Conservation (phyloP, 345 rosid genomes). For the Pseudoturritis turrita region DNA sequence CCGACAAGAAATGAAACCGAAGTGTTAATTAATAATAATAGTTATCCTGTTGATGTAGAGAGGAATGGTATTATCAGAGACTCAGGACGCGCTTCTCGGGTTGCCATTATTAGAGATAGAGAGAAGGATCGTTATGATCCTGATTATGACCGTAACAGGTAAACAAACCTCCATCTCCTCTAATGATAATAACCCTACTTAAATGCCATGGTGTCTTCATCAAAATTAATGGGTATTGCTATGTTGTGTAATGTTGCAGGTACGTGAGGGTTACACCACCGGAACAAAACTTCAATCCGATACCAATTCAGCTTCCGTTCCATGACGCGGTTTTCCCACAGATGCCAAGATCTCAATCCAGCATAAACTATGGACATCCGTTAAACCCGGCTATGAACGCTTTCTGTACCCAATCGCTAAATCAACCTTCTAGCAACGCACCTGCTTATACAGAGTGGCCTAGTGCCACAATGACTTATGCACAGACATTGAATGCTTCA, state of each 20-base stretch:
- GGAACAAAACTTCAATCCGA: conserved; percentile 53
- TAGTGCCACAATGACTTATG: conserved; percentile 63
- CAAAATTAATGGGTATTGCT: neutral
- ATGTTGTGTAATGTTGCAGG: conserved; percentile 39
- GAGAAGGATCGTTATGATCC: conserved; percentile 96
- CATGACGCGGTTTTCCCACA: conserved; percentile 60
- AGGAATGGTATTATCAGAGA: conserved; percentile 44
- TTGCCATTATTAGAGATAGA: conserved; percentile 89
- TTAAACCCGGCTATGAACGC: conserved; percentile 51
- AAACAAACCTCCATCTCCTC: neutral
- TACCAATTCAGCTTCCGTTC: conserved; percentile 59
- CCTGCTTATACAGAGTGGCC: conserved; percentile 73
- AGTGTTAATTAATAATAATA: conserved; percentile 24
- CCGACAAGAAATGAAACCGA: conserved; percentile 51
- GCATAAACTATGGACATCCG: conserved; percentile 49
- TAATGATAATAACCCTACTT: neutral
- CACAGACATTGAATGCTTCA: conserved; percentile 67
- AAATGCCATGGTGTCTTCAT: neutral
- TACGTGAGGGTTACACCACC: conserved; percentile 71
- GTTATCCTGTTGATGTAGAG: conserved; percentile 43
- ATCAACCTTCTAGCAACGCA: conserved; percentile 47
- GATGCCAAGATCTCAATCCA: conserved; percentile 59
- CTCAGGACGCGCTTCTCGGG: conserved; percentile 52
- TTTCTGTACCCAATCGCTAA: conserved; percentile 36
- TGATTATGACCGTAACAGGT: conserved; percentile 83